Base-by-base conservation (phyloP, 1,139 yeast genomes). In the Kurtzmaniella quercitrusa region DNA sequence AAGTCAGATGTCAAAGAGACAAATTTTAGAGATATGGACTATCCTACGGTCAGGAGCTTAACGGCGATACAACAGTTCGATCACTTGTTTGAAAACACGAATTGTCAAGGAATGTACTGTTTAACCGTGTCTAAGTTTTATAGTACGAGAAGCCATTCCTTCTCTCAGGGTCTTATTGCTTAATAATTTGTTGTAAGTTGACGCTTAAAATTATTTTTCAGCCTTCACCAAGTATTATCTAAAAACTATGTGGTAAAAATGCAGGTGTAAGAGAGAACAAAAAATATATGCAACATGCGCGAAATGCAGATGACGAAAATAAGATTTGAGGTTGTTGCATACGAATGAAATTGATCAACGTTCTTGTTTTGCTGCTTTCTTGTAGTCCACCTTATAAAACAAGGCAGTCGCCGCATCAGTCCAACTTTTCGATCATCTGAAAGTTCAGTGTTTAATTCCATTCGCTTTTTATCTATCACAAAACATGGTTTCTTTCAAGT, bases 401-500 rank as follows among this genome's bases (percentile, higher is more conserved):
- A 5, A 11, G 31, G 31, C 10, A 12, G 5, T 27, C 10, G 31
- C 31, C 31, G 31, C 31, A 27, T 27, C 31, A 27, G 5, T 11
- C 10, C 25, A 23, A 23, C 12, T 27, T 27, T n/a, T 27, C 23
- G 23, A 21, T 27, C 7, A 27, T 27, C 31, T 27, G 31, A 27
- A 27, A 27, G 31, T 27, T 27, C 31, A 10, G 31, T 27, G 31
- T 27, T 27, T 27, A 27, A 10, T 27, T 27, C 31, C 31, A 27
- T 27, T 27, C 31, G 31, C 31, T 27, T 27, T 27, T 27, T 8
- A 21, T 11, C 31, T 27, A 27, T 31, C 7, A 27, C 29, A n/a
- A n/a, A 41, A 27, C 21, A 43, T 43, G 45, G 45, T 40, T 33
- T 37, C 39, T 10, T 23, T 40, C 16, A 43, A 33, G 19, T 29